Evolutionary conservation across 2,329 filamentous ascomycete genomes (phyloP), one percentile per base, ranked within the genome.

Genomic region (Salinomyces thailandicus): DNA sequence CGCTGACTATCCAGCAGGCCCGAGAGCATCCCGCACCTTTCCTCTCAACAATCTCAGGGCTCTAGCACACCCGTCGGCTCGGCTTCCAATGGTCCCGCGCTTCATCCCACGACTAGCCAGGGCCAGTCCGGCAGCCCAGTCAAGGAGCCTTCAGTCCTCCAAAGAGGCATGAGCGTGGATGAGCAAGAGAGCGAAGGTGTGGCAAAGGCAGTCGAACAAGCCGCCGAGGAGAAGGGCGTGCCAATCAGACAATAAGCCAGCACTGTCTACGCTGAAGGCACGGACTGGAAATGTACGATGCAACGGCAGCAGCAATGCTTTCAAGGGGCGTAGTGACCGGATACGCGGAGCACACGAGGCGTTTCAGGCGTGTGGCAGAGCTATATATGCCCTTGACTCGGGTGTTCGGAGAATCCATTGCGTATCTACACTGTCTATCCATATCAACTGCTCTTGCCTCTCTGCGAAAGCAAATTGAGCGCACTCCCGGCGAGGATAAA

Each of bases 401-500:
- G n/a, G 22, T 7, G n/a, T 26, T 7, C 7, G 7, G 22, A 26
- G n/a, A n/a, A n/a, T n/a, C n/a, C n/a, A n/a, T n/a, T n/a, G n/a
- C n/a, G 33, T 35, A 35, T 35, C 33, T 35, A 35, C 7, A 18
- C 24, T 27, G 11, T 18, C 15, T 36, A 14, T 24, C 13, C 26
- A 14, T 24, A 14, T 26, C 22, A 28, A n/a, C 11, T 22, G 11
- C 24, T 22, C 36, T 41, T 41, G 16, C 50, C 50, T 70, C 80
- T 80, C 55, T 69, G 68, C 31, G 86, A 82, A 52, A 98, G 63
- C 60, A 96, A 58, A 63, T 98, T 98, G 64, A 98, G 62, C 28
- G 91, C 91, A 60, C 85, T 94, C 3, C 91, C 91, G 0, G 91
- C 91, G 34, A 98, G 68, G 46, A 98, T 85, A 57, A 96, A 98